These are phyloP conservation scores for Agrocybe praecox DNA, from an alignment of 768 basidiomycete genomes.

Conservation along the genomic window DNA sequence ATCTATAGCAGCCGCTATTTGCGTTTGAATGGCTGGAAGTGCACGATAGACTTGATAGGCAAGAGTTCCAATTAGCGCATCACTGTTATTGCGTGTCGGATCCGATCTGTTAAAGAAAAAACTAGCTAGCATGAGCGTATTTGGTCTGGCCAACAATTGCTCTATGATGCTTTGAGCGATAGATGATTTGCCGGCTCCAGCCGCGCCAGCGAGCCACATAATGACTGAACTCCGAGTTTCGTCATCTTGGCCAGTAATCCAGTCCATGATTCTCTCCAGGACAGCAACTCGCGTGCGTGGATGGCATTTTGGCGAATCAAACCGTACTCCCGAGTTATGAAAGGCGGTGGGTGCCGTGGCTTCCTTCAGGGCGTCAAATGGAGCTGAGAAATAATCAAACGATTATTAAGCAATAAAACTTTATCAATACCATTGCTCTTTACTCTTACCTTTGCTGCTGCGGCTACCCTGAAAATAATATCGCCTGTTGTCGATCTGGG, in stretches of 20 bases:
- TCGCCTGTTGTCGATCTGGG: too few species aligned
- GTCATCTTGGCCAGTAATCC: not conserved
- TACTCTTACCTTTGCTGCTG: too few species aligned
- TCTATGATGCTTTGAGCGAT: conserved; percentile 13
- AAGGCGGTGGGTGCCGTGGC: conserved; percentile 7
- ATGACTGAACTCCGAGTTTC: not conserved
- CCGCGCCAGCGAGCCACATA: conserved; percentile 13
- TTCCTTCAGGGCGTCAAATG: not conserved
- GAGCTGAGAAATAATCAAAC: not conserved
- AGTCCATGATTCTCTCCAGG: conserved; percentile 4
- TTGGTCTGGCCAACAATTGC: conserved; percentile 7
- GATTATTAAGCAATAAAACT: too few species aligned
- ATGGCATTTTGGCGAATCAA: conserved; percentile 14
- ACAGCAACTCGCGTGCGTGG: conserved; percentile 8
- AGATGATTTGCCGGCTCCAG: conserved; percentile 16
- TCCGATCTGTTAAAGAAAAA: conserved; percentile 38
- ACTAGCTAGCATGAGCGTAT: conserved; percentile 25
- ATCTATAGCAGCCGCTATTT: conserved; percentile 1
- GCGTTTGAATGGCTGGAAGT: conserved; percentile 3
- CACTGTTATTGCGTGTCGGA: conserved; percentile 20
- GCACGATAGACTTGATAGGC: conserved; percentile 27
- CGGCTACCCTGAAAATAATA: too few species aligned
- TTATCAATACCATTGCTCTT: too few species aligned
- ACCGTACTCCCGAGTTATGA: conserved; percentile 9
- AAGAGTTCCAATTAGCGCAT: conserved; percentile 30